These are phyloP conservation scores for Dalechampia spathulata DNA, from an alignment of 441 rosid species.

Conservation along the genomic window DNA sequence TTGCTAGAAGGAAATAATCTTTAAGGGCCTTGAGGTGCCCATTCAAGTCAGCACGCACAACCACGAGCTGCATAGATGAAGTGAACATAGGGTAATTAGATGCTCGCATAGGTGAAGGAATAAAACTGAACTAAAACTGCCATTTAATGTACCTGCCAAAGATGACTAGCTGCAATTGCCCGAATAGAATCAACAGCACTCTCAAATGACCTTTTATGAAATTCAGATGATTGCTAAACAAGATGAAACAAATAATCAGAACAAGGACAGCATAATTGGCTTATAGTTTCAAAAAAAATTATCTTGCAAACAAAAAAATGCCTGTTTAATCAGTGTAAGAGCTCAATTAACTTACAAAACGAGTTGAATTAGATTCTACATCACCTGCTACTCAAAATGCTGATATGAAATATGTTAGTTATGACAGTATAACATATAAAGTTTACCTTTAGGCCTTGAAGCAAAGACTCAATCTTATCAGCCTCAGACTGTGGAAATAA, in stretches of 20 bases:
- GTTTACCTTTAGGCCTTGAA: slow-evolving; percentile 74
- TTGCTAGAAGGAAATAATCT: slow-evolving; percentile 93
- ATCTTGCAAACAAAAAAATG: slow-evolving; percentile 1
- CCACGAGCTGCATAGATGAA: slow-evolving; percentile 69
- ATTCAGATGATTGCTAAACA: slow-evolving; percentile 81
- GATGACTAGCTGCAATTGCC: slow-evolving; percentile 97
- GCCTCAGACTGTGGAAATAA: slow-evolving; percentile 91
- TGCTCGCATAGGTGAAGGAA: slow-evolving; percentile 7
- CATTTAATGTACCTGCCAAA: slow-evolving; percentile 99
- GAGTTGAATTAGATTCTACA: slow-evolving; percentile 3
- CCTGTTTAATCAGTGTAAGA: neutral
- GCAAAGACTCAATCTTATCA: slow-evolving; percentile 92
- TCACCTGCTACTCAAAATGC: slow-evolving; percentile 2
- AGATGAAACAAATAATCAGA: slow-evolving; percentile 9
- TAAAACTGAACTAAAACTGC: slow-evolving; percentile 12
- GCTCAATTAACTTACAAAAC: neutral
- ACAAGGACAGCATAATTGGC: neutral
- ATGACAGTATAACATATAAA: slow-evolving; percentile 8
- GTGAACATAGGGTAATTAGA: slow-evolving; percentile 12
- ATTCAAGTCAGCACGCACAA: slow-evolving; percentile 84
- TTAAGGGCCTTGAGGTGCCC: slow-evolving; percentile 96
- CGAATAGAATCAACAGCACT: slow-evolving; percentile 77
- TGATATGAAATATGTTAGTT: neutral
- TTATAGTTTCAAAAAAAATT: slow-evolving; percentile 1
- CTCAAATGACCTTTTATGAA: slow-evolving; percentile 92